These are phyloP conservation scores for Pezicula neosporulosa DNA, from an alignment of 2,329 filamentous ascomycete species.

Conservation along the genomic window DNA sequence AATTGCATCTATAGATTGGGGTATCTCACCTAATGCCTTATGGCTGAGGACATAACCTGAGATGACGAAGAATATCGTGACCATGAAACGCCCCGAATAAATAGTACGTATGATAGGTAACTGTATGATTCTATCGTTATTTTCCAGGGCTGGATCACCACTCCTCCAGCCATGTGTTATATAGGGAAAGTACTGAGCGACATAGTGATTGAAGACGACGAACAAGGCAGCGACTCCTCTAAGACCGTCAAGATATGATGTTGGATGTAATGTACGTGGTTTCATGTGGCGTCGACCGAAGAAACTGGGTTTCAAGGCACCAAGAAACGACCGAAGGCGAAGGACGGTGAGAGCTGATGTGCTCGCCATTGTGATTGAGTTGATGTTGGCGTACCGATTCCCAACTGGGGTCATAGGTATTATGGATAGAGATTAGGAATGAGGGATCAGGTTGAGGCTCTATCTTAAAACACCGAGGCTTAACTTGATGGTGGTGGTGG, in stretches of 20 bases:
- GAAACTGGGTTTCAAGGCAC: not conserved
- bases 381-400: no score
- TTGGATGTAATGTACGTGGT: slow-evolving; percentile 22
- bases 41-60: slow-evolving; percentile 41
- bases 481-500: no score
- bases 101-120: slow-evolving; percentile 36
- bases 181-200: slow-evolving; percentile 25
- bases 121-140: slow-evolving; percentile 32
- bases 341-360: no score
- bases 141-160: slow-evolving; percentile 20
- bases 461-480: no score
- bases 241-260: slow-evolving; percentile 41
- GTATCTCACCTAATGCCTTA: slow-evolving; percentile 43
- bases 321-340: not conserved
- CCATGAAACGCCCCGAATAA: slow-evolving; percentile 40
- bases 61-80: slow-evolving; percentile 44
- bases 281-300: not conserved
- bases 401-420: no score
- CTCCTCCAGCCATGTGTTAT: slow-evolving; percentile 15
- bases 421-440: no score
- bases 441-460: no score
- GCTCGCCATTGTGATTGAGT: no score
- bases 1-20: slow-evolving; percentile 11
- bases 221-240: slow-evolving; percentile 41
- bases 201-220: slow-evolving; percentile 38